Conservation (phyloP, 768 basidiomycete species). For the Lactarius sp. region DNA sequence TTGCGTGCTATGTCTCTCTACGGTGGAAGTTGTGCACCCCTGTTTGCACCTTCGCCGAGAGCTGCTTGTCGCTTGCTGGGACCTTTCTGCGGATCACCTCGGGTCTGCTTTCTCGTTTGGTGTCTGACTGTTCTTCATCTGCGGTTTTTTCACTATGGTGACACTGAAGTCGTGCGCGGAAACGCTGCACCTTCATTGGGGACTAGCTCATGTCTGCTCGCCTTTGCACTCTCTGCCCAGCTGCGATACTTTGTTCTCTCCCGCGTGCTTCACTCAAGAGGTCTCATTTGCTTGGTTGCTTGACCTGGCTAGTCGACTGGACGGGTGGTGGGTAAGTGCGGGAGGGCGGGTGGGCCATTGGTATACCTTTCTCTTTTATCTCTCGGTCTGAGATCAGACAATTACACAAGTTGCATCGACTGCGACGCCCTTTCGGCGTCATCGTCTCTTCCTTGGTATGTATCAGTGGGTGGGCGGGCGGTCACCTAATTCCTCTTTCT, state of each 20-base stretch:
- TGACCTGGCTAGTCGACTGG: background rate
- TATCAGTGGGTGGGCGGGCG: slow-evolving; percentile 21
- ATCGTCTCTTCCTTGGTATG: background rate
- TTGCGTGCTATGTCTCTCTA: background rate
- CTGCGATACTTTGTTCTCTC: background rate
- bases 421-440: slow-evolving; percentile 2
- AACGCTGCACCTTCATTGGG: slow-evolving; percentile 17
- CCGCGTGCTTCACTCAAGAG: background rate
- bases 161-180: slow-evolving; percentile 14
- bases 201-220: background rate
- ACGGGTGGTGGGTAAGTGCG: slow-evolving; percentile 20
- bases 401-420: background rate
- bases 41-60: slow-evolving; percentile 19
- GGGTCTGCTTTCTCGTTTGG: background rate
- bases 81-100: background rate
- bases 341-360: slow-evolving; percentile 16
- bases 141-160: background rate
- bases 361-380: background rate
- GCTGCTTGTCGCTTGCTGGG: background rate
- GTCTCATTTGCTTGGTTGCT: background rate
- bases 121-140: background rate
- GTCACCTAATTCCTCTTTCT: slow-evolving; percentile 7
- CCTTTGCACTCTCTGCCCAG: background rate
- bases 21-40: slow-evolving; percentile 16
- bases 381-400: background rate